Evolutionary conservation across 345 rosid species (phyloP).

Genomic region (Lepidium didymum): DNA sequence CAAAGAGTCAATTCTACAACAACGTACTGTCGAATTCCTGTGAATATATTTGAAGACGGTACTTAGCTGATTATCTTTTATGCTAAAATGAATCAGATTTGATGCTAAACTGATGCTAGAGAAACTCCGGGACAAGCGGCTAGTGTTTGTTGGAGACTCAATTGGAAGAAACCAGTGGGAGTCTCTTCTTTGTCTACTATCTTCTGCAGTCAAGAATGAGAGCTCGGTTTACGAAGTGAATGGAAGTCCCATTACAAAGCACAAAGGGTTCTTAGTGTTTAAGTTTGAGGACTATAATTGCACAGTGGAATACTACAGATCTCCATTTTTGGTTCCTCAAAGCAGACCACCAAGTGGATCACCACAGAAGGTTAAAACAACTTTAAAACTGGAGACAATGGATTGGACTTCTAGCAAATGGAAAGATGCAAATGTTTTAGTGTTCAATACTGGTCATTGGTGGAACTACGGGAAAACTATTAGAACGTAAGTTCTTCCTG

Average conservation of each 20-base stretch:
- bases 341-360: conserved; percentile 57
- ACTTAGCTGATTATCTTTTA: neutral
- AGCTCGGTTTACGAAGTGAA: conserved; percentile 61
- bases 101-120: conserved; percentile 64
- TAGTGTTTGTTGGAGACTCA: conserved; percentile 91
- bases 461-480: conserved; percentile 77
- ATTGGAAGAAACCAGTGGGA: conserved; percentile 97
- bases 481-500: conserved; percentile 36
- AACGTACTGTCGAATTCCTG: neutral
- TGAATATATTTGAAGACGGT: neutral
- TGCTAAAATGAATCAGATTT: conserved; percentile 41
- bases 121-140: conserved; percentile 49
- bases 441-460: conserved; percentile 93
- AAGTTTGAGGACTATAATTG: conserved; percentile 74
- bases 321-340: conserved; percentile 67
- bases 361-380: conserved; percentile 46
- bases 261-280: conserved; percentile 64
- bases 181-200: conserved; percentile 80
- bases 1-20: neutral
- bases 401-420: conserved; percentile 61
- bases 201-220: conserved; percentile 53
- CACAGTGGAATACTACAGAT: conserved; percentile 81
- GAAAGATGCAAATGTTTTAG: conserved; percentile 64
- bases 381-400: conserved; percentile 57
- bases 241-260: conserved; percentile 83